Evolutionary conservation across 148 eudicot species (phyloP), one percentile per base, ranked within the genome.

Genomic region (Talinum fruticosum): DNA sequence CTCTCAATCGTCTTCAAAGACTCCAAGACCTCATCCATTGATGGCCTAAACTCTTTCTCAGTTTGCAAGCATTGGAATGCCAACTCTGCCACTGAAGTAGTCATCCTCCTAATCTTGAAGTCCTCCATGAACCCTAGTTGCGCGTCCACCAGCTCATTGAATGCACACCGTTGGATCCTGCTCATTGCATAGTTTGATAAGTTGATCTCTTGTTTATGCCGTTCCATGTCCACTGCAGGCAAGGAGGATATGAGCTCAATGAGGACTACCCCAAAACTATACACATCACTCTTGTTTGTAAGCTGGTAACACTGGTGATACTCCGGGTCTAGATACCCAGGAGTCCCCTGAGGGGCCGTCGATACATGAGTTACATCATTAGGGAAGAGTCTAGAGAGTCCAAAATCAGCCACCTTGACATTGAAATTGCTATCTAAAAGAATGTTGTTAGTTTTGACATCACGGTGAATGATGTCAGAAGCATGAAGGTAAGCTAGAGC

Each of bases 301-400:
- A 92, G 85, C 69, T 90, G 93, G 79, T 90, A 92, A 69, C 92
- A 87, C 70, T 89, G 89, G 74, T 87, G 85, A 72, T 92, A 92
- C 70, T 90, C 89, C 0, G 97, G 97, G 75, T 91, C 97, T 6
- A 91, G 77, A 69, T 91, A 91, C 30, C 96, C 96, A 4, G 93
- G 96, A n/a, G 93, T 92, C 53, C 97, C 97, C 67, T 90, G 97
- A 13, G 97, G 93, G 59, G 93, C 88, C 0, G 93, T 90, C n/a
- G 97, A 90, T 70, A 92, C 83, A 78, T 88, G 92, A 21, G 88
- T 90, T 1, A 82, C 86, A 36, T 83, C 83, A 28, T 1, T 87
- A 0, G 93, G 97, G 80, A 92, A 83, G 21, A 88, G 81, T 41
- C 90, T 80, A 14, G 93, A 92, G 16, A 92, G 88, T 53, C 97